These are phyloP conservation scores for Saitozyma podzolica DNA, from an alignment of 768 basidiomycete species.

Conservation along the genomic window DNA sequence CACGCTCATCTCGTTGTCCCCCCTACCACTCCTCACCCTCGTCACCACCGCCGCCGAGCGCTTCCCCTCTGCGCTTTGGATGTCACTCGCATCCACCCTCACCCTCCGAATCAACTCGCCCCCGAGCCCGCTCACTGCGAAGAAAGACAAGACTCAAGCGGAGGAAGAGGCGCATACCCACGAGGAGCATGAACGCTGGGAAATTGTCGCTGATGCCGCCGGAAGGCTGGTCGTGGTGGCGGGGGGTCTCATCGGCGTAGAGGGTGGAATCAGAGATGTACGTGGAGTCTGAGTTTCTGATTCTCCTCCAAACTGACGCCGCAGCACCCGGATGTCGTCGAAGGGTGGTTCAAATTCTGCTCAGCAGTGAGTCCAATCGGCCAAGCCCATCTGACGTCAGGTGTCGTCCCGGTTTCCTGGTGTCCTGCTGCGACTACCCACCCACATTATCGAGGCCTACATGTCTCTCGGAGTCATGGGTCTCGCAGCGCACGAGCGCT, in stretches of 20 bases:
- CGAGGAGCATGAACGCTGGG: constrained; percentile 34
- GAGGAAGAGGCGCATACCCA: constrained; percentile 18
- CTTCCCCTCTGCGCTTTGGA: constrained; percentile 63
- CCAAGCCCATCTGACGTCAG: constrained; percentile 8
- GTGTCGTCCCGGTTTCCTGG: constrained; percentile 47
- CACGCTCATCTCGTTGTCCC: constrained; percentile 76
- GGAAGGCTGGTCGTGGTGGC: constrained; percentile 29
- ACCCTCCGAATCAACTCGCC: constrained; percentile 81
- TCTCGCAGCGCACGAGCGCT: constrained; percentile 74
- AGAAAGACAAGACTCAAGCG: constrained; percentile 31
- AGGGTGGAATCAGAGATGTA: constrained; percentile 40
- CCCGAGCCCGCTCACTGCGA: constrained; percentile 53
- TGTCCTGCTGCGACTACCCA: constrained; percentile 56
- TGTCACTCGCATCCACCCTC: constrained; percentile 76
- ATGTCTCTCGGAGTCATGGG: constrained; percentile 69
- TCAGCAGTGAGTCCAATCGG: constrained; percentile 61
- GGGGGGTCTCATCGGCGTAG: constrained; percentile 17
- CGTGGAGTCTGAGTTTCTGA: constrained; percentile 9
- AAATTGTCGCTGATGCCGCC: constrained; percentile 38
- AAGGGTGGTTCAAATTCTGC: constrained; percentile 81
- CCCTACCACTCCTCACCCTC: constrained; percentile 64
- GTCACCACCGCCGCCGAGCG: constrained; percentile 45
- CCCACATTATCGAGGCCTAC: constrained; percentile 65
- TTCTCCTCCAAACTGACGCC: neutral
- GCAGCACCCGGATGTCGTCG: constrained; percentile 88